These are phyloP conservation scores for Xylaria sp. DNA, from an alignment of 495 filamentous ascomycete genomes.

Conservation along the genomic window DNA sequence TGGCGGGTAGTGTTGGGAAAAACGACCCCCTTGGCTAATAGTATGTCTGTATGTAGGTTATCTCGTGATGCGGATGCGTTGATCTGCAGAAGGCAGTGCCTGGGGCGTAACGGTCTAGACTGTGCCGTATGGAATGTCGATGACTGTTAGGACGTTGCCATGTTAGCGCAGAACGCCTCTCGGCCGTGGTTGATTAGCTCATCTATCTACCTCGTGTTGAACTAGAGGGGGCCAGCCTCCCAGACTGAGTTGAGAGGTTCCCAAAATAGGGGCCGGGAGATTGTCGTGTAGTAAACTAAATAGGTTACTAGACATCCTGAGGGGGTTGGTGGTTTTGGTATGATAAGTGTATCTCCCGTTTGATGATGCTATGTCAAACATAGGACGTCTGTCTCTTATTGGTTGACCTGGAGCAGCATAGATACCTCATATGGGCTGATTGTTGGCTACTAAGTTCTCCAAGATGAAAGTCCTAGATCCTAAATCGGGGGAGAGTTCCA, in stretches of 20 bases:
- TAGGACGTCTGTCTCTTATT: slow-evolving; percentile 11
- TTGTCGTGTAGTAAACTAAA: background rate
- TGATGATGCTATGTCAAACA: background rate
- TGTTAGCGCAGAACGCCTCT: background rate
- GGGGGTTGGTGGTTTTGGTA: background rate
- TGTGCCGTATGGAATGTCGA: background rate
- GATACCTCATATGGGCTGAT: background rate
- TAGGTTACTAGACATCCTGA: background rate
- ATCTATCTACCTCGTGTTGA: background rate
- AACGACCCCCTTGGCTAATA: background rate
- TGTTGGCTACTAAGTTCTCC: background rate
- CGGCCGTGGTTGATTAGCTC: background rate
- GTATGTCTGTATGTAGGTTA: background rate
- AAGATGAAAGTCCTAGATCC: slow-evolving; percentile 19
- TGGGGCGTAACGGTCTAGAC: background rate
- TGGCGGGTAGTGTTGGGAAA: background rate
- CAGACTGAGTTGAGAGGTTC: background rate
- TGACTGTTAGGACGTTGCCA: background rate
- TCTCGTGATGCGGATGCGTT: background rate
- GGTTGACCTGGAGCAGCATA: background rate
- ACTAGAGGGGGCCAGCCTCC: background rate
- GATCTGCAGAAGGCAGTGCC: background rate
- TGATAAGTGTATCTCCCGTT: slow-evolving; percentile 10
- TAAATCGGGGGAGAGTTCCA: slow-evolving; percentile 4
- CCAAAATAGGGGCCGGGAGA: slow-evolving; percentile 3